phyloP scores from a whole-genome alignment of 306 rosid genomes.

The Glycine tomentella region DNA sequence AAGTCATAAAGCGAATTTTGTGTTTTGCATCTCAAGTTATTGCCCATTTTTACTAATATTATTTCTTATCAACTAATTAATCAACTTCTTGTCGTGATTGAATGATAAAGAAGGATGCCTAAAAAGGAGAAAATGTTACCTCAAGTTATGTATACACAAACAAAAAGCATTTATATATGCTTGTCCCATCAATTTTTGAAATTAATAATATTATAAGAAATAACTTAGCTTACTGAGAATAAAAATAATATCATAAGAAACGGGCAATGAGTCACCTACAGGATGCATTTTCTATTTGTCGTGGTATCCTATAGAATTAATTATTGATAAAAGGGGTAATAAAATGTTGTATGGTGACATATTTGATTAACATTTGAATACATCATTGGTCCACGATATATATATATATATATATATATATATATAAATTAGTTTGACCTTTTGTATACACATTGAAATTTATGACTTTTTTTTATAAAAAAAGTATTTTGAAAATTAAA shows the following conservation, averaged over 20 bases:
- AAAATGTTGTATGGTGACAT: not conserved
- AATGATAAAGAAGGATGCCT: not conserved
- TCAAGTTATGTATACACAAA: not conserved
- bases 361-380: not conserved
- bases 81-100: slow-evolving; percentile 29
- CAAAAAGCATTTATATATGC: not conserved
- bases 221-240: not conserved
- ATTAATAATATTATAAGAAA: not conserved
- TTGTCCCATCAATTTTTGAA: not conserved
- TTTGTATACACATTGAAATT: not conserved
- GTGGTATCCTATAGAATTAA: not conserved
- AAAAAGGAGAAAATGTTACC: not conserved
- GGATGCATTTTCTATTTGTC: not conserved
- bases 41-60: slow-evolving; percentile 26
- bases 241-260: no score
- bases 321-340: not conserved
- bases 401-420: not conserved
- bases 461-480: not conserved
- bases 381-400: not conserved
- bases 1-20: slow-evolving; percentile 30
- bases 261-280: not conserved
- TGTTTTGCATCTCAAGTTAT: slow-evolving; percentile 46
- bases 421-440: not conserved
- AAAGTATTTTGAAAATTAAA: not conserved
- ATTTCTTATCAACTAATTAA: slow-evolving; percentile 25